Evolutionary conservation across 108 stramenopile genomes (phyloP), one percentile per base, ranked within the genome.

Genomic region (Tribonema minus): DNA sequence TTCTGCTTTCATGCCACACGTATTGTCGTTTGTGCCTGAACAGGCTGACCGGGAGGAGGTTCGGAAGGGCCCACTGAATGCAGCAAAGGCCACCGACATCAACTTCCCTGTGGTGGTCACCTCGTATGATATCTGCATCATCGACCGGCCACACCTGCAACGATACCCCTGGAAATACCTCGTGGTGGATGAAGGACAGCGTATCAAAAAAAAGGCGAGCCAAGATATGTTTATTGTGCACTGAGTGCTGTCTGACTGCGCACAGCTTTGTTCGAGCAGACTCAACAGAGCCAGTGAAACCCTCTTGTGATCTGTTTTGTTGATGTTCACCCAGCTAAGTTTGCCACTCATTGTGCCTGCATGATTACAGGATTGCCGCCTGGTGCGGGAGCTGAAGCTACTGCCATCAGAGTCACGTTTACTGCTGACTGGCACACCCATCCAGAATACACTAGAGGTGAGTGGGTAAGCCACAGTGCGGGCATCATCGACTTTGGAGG

Each of bases 101-200:
- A 80, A 85, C 63, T 99, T 94, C 63, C 96, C 96, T 12, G 68
- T 97, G 28, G 90, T 97, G 59, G 89, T 99, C 20, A 99, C 98
- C 12, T 91, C 91, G 32, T 97, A 94, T 74, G 98, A 99, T 9
- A 54, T 71, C 20, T 70, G 69, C 79, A 80, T 80, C 40, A 70
- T 64, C 29, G 79, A 80, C 62, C 79, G 79, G 0, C 30, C 39
- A 20, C 60, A 70, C 3, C 54, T 80, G 23, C 79, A 80, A 59
- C 41, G 30, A 0, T 80, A 80, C 79, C 25, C 6, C 38, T 80
- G 68, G 69, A 59, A 71, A 61, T 65, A 89, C 88, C 41, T 98
- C 89, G 86, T 99, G 77, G 92, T 99, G 7, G 98, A 99, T 85
- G 98, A 99, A 79, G 96, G 94, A 28, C 98, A 99, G 76, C 87